Percentiles rank a stretch among this genome's conserved stretches.
phyloP scores from a whole-genome alignment of 2,329 filamentous ascomycete genomes.

The Ophiognomonia clavigignenti-juglandacearum region DNA sequence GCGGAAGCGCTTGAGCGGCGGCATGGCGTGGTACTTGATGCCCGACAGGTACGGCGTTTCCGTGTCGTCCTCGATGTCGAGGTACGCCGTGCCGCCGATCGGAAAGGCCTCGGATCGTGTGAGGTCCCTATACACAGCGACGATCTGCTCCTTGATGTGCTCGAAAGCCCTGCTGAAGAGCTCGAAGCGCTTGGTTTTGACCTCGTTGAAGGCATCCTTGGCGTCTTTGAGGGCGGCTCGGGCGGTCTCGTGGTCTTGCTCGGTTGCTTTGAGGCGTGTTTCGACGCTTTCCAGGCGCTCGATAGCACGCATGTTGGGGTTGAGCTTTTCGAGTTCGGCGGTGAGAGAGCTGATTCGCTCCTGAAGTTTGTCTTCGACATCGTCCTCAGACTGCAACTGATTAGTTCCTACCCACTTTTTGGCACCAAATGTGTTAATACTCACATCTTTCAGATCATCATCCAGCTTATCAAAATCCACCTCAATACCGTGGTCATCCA shows the following conservation, averaged over 20 bases:
- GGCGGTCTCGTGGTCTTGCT: constrained; percentile 85
- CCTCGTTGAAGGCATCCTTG: constrained; percentile 75
- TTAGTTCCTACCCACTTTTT: constrained; percentile 23
- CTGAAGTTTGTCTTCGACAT: constrained; percentile 69
- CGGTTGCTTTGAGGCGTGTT: constrained; percentile 73
- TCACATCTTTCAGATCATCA: constrained; percentile 73
- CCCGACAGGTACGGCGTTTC: constrained; percentile 93
- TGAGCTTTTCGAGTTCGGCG: constrained; percentile 83
- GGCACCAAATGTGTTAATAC: constrained; percentile 24
- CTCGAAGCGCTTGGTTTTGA: constrained; percentile 79
- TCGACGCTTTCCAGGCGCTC: constrained; percentile 86
- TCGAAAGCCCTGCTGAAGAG: constrained; percentile 93
- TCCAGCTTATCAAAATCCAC: constrained; percentile 80
- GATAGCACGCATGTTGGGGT: constrained; percentile 93
- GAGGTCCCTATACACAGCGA: constrained; percentile 89
- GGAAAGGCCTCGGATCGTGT: constrained; percentile 89
- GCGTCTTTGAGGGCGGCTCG: constrained; percentile 68
- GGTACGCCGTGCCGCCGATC: constrained; percentile 81
- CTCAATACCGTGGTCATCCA: constrained; percentile 88
- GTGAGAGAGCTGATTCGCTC: constrained; percentile 73
- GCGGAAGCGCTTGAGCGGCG: constrained; percentile 93
- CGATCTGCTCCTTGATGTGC: constrained; percentile 94
- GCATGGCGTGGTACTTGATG: constrained; percentile 99
- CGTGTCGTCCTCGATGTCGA: constrained; percentile 90
- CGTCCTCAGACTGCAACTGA: constrained; percentile 56